Evolutionary conservation across 106 monocot genomes (phyloP), one percentile per base, ranked within the genome.

Genomic region (Dactylorhiza incarnata): DNA sequence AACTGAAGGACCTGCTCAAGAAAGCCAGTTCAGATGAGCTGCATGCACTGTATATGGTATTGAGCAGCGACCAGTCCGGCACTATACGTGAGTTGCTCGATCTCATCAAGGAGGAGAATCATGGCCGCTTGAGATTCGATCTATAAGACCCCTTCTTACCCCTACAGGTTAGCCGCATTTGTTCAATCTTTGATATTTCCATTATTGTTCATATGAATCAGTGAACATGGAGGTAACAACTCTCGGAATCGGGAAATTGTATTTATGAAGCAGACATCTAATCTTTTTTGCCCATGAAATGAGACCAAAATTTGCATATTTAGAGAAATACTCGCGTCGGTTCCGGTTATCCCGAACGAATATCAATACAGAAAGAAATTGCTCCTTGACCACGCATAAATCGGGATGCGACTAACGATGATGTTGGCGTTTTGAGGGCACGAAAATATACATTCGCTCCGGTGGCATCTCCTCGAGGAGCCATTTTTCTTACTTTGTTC

Each of bases 71-170:
- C 44, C 44, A 45, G 45, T 44, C 68, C 1, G 48, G 19, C 9
- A 20, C 48, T 4, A 46, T 8, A n/a, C 71, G 8, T 9, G 20
- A 46, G 48, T 71, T 71, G 17, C 71, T 71, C 15, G n/a, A 71
- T 15, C 71, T 71, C 48, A 71, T 71, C 48, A 71, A 48, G 48
- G 71, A 71, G 48, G 71, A 71, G 48, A 47, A 71, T 9, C n/a
- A 16, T 8, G 20, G 48, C 71, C 71, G 71, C 19, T 12, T 71
- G 20, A 17, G 19, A 17, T 71, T 71, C 37, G 9, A 71, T 47
- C 7, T 71, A 20, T 71, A 37, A 48, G 44, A 14, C 6, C 63
- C 9, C 62, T 44, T 22, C 10, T 15, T 11, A 9, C 2, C 9
- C 11, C 5, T 12, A 68, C 45, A 68, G 29, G 29, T 68, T 68